Percentiles rank a stretch among this genome's conserved stretches.
Evolutionary conservation across 169 alveolate species (phyloP).

Genomic region (Theileria parva): DNA sequence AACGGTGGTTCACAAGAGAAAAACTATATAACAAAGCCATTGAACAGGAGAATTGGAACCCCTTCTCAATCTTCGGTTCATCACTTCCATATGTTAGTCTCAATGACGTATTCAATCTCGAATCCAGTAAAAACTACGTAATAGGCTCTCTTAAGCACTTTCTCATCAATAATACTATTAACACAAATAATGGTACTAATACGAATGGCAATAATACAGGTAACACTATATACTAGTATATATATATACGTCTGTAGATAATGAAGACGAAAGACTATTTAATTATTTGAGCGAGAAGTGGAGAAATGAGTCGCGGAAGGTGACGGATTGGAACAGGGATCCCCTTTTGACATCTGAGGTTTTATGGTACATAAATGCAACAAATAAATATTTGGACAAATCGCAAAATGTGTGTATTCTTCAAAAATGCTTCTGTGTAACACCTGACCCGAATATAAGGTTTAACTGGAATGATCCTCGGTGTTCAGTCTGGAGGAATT

Average conservation of each 20-base stretch:
- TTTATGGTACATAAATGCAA: constrained; percentile 62
- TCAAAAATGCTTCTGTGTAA: constrained; percentile 58
- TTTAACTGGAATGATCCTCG: constrained; percentile 65
- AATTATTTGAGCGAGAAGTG: constrained; percentile 67
- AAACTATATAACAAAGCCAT: constrained; percentile 67
- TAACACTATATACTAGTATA: not conserved
- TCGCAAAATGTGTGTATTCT: constrained; percentile 42
- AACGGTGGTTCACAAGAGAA: constrained; percentile 68
- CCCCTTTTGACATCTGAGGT: constrained; percentile 50
- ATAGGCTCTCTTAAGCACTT: not conserved
- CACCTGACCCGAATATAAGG: constrained; percentile 61
- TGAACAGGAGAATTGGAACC: constrained; percentile 79
- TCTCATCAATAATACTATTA: not conserved
- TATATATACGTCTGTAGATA: not conserved
- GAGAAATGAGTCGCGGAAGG: constrained; percentile 52
- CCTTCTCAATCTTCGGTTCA: constrained; percentile 83
- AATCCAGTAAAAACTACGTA: constrained; percentile 10
- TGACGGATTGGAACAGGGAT: constrained; percentile 53
- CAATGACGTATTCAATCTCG: constrained; percentile 72
- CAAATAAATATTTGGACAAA: constrained; percentile 52
- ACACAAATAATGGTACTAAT: not conserved
- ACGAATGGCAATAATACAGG: not conserved
- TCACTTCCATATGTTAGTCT: constrained; percentile 75
- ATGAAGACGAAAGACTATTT: constrained; percentile 43
- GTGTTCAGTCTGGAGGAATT: constrained; percentile 29